Base-by-base conservation (phyloP, 139 green algal genomes). In the Micractinium sp. region DNA sequence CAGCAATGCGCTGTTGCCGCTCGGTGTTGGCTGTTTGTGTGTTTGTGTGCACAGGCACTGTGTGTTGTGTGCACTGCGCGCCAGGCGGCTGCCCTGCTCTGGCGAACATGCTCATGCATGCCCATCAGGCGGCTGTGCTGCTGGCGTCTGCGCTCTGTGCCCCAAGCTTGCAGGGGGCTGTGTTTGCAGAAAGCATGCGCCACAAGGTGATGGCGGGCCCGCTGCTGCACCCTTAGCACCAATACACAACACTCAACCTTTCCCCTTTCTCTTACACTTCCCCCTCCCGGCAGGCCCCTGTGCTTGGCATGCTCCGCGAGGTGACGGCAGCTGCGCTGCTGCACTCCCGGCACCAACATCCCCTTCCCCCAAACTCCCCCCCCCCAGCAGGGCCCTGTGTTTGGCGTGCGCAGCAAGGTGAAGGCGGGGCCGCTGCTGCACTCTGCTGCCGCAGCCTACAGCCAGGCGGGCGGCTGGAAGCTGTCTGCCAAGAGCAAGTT, bases 321-420 rank as follows among this genome's bases (percentile, higher is more conserved):
- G 16, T 22, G 12, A 15, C 5, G 2, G 76, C 36, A 9, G 4
- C 7, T 5, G 7, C 47, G 47, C 47, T 56, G 47, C 47, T 56
- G 47, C 47, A 56, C 47, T 9, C 47, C 9, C 7, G 9, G 14
- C 12, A 29, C 0, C 18, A 14, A 13, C 18, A 38, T n/a, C 20
- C 33, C 31, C 18, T 41, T 60, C 1, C 38, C 20, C 29, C n/a
- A n/a, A 29, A 20, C 76, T 16, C 0, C 25, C 76, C 20, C 15
- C 18, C 38, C 22, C 25, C 13, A 14, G 78, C 78, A 83, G 78
- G 78, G 78, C 78, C 27, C 78, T 1, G 14, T 41, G 12, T 41
- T 41, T 9, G 78, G 78, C 78, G 13, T 83, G 25, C 82, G 82
- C 66, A 87, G 82, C 82, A 87, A 87, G 82, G 63, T 87, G 63